Base-by-base conservation (phyloP, 2,329 filamentous ascomycete species). In the Colletotrichum abscissum region DNA sequence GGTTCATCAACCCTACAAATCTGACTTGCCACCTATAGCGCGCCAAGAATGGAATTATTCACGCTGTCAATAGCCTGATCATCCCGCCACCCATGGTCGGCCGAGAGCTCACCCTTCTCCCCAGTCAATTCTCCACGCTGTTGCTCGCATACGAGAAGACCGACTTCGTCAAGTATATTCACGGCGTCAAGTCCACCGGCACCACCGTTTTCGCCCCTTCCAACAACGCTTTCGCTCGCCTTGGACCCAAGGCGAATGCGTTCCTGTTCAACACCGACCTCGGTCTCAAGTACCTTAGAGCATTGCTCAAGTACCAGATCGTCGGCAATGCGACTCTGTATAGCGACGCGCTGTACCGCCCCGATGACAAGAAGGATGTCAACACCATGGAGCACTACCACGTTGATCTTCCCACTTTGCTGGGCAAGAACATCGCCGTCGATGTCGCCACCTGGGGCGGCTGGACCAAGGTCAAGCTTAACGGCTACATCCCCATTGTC, bases 151-250 rank as follows among this genome's bases (percentile, higher is more conserved):
- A 95, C 33, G 85, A 88, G 67, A 94, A 93, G 85, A 96, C 94
- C 0, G 91, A 93, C 9, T 88, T 98, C 1, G 87, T 88, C 67
- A 84, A 91, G 14, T 88, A 87, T 63, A 84, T 92, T 71, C 85
- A 92, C 67, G 86, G 89, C 76, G 85, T 88, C 76, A 78, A 81
- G 22, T 86, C 88, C 58, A 82, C 85, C 2, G 94, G 94, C 46
- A 91, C 91, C 52, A 98, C 95, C 3, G 80, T 97, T 74, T 97
- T 98, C 78, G 93, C 93, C 0, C 95, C 95, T 0, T 90, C 89
- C 58, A 98, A 98, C 87, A 84, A 83, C 5, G 95, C 95, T n/a
- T 98, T 96, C 85, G 80, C 88, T 77, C 90, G 90, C 76, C 91
- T 98, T 1, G 94, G 95, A 0, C 88, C 90, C 1, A 86, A 81